Base-by-base conservation (phyloP, 352 stramenopile genomes). In the Hyaloperonospora brassicae region DNA sequence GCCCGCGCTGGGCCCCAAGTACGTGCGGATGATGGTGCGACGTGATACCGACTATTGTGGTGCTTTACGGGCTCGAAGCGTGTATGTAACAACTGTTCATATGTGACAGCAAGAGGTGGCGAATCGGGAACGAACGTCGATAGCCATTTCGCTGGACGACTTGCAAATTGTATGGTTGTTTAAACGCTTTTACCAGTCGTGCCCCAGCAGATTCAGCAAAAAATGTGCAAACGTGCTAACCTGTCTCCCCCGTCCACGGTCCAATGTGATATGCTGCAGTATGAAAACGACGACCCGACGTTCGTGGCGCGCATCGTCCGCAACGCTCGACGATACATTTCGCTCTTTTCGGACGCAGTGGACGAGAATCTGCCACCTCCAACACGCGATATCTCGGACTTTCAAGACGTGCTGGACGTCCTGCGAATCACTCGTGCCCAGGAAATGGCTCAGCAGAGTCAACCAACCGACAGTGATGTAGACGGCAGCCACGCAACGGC, bases 291-390 rank as follows among this genome's bases (percentile, higher is more conserved):
- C 35, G 87, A 96, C 44, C 66, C 86, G 8, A 70, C 70, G 14
- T 92, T 97, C 50, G 86, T 92, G 25, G 63, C 70, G 5, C 91
- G 87, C 47, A 88, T 97, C 46, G 50, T 82, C 50, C 73, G 73
- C 31, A 97, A 97, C 61, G 86, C 88, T 47, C 65, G 79, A 6
- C 72, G 89, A 22, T 97, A 96, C 74, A 76, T 95, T 23, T 76
- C 87, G 56, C 69, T 97, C 9, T 92, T 97, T 38, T 72, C 79
- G 0, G 80, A 95, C 55, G 88, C 85, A 11, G 85, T 96, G 45
- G 87, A 96, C 46, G 82, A 94, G 52, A 83, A 88, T 47, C 60
- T 96, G 12, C 87, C 87, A 9, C 52, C 83, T 12, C 86, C 87
- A 12, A 93, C 83, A 6, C 60, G 66, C 9, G 86, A 95, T 49